Percentiles rank a stretch among this genome's conserved stretches.
These are phyloP conservation scores for Amphichorda felina DNA, from an alignment of 2,329 filamentous ascomycete species.

Conservation along the genomic window DNA sequence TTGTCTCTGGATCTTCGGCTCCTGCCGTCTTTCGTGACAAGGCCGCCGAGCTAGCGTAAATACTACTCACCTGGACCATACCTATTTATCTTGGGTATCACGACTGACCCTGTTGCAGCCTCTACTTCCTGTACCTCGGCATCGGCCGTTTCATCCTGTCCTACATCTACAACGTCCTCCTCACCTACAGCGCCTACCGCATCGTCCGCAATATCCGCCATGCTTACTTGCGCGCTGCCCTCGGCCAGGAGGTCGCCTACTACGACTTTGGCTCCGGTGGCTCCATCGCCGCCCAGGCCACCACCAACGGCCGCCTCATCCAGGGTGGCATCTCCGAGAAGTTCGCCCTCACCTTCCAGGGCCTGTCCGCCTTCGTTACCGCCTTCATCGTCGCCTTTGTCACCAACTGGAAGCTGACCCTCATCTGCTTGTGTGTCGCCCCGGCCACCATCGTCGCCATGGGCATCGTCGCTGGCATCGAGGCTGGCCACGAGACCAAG, in stretches of 20 bases:
- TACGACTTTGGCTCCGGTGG: constrained; percentile 25
- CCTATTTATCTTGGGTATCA: background rate
- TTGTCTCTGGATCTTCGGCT: constrained; percentile 12
- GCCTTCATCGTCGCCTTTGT: constrained; percentile 19
- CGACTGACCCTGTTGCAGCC: constrained; percentile 2
- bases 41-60: constrained; percentile 16
- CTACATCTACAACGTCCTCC: constrained; percentile 6
- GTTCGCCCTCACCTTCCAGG: constrained; percentile 19
- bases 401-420: constrained; percentile 22
- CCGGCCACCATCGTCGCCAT: constrained; percentile 7
- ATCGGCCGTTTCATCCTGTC: constrained; percentile 9
- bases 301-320: constrained; percentile 24
- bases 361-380: constrained; percentile 16
- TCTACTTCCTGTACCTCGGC: constrained; percentile 15
- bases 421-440: constrained; percentile 11
- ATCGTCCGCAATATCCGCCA: constrained; percentile 30
- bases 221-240: constrained; percentile 30
- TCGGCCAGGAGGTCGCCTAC: constrained; percentile 31
- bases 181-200: constrained; percentile 2
- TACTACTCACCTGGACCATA: constrained; percentile 7
- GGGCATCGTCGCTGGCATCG: constrained; percentile 10
- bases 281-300: constrained; percentile 24
- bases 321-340: constrained; percentile 20
- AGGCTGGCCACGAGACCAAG: constrained; percentile 11
- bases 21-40: constrained; percentile 16